A percentile compares a stretch with the other conserved stretches of the same genome.
These are phyloP conservation scores for Sporisorium graminicola DNA, from an alignment of 1,284 basidiomycete species.

Conservation along the genomic window DNA sequence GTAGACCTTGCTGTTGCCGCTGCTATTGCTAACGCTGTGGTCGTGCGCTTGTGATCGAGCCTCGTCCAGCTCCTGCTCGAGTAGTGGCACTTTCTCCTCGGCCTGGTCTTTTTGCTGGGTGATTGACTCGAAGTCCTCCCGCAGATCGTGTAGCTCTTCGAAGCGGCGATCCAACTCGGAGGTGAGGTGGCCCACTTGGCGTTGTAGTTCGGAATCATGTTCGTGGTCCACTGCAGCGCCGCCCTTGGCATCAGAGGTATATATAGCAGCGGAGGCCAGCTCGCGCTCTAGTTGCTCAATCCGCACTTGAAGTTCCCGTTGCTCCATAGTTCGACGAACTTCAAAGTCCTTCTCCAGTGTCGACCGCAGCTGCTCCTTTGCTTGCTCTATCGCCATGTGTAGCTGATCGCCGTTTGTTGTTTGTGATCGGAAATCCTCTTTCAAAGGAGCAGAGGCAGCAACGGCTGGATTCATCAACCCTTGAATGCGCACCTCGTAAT, in stretches of 20 bases:
- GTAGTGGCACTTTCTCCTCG: background rate
- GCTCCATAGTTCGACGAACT: slow-evolving; percentile 28
- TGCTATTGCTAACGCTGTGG: background rate
- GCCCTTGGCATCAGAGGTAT: background rate
- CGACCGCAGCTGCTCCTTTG: slow-evolving; percentile 21
- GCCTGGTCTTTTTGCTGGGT: background rate
- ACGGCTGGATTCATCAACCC: slow-evolving; percentile 5
- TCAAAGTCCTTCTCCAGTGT: slow-evolving; percentile 45
- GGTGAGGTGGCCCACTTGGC: slow-evolving; percentile 19
- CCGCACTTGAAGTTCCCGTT: slow-evolving; percentile 8
- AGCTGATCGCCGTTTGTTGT: background rate
- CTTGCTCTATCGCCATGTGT: slow-evolving; percentile 11
- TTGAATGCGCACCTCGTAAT: slow-evolving; percentile 37
- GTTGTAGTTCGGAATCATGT: background rate
- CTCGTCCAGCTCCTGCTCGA: slow-evolving; percentile 23
- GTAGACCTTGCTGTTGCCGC: background rate
- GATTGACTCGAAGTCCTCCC: slow-evolving; percentile 18
- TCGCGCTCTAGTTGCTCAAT: slow-evolving; percentile 20
- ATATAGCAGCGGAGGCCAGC: background rate
- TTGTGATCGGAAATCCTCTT: background rate
- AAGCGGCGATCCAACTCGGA: slow-evolving; percentile 23
- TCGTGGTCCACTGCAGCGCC: background rate
- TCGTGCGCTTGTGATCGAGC: background rate
- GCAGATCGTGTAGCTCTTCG: slow-evolving; percentile 33
- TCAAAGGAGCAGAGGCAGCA: too few species aligned